These are phyloP conservation scores for Leptographium procerum DNA, from an alignment of 2,329 filamentous ascomycete genomes.

Conservation along the genomic window DNA sequence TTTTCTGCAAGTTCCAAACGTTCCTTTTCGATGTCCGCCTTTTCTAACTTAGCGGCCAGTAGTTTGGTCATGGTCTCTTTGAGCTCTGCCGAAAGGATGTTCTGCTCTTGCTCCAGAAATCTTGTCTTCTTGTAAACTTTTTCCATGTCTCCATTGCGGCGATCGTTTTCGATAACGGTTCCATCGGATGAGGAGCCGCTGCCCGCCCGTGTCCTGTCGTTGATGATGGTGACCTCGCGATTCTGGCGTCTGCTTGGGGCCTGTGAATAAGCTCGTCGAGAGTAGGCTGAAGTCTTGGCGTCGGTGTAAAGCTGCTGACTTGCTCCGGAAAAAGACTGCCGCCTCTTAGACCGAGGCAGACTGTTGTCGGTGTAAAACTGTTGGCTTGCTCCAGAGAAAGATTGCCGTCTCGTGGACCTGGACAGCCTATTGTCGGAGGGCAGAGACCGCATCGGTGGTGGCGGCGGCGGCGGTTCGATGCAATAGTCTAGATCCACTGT, in stretches of 20 bases:
- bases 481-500: constrained; percentile 2
- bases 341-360: background rate
- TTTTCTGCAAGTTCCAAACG: background rate
- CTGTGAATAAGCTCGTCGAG: background rate
- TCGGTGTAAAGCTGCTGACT: background rate
- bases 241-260: background rate
- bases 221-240: background rate
- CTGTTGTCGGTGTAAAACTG: background rate
- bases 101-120: background rate
- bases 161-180: background rate
- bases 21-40: background rate
- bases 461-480: background rate
- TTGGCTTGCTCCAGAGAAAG: background rate
- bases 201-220: background rate
- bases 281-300: background rate
- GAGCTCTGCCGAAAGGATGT: background rate
- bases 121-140: background rate
- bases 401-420: background rate
- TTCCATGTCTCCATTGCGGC: background rate
- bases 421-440: background rate
- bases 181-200: background rate
- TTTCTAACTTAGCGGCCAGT: background rate
- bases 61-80: background rate
- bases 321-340: background rate
- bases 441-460: too few species aligned